phyloP scores from a whole-genome alignment of 768 basidiomycete species.

The Leccinum fibrillosum region DNA sequence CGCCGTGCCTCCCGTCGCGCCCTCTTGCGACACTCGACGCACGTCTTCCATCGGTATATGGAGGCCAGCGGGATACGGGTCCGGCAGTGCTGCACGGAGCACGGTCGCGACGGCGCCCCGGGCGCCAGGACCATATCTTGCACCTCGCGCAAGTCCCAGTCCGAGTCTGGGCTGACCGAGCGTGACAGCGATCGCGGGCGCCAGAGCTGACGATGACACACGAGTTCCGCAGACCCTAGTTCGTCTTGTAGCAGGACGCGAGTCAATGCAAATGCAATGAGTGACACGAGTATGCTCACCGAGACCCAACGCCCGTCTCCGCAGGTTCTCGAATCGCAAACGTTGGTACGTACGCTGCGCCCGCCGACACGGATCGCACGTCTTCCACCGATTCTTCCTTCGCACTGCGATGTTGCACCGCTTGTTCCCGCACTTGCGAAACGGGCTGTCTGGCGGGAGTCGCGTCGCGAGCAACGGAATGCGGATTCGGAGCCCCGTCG shows the following conservation, averaged over 20 bases:
- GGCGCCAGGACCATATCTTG: too few relatives aligned
- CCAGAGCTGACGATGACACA: slow-evolving; percentile 1
- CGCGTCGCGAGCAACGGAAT: slow-evolving; percentile 21
- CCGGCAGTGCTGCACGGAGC: slow-evolving; percentile 33
- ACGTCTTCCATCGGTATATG: slow-evolving; percentile 42
- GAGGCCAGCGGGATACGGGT: slow-evolving; percentile 34
- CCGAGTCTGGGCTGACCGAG: slow-evolving; percentile 4
- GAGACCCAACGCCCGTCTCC: neutral
- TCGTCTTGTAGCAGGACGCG: slow-evolving; percentile 3
- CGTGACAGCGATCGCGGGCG: slow-evolving; percentile 6
- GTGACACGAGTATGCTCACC: slow-evolving; percentile 11
- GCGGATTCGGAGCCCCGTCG: slow-evolving; percentile 14
- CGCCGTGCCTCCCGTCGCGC: slow-evolving; percentile 9
- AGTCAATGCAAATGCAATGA: slow-evolving; percentile 13
- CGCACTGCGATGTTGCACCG: slow-evolving; percentile 35
- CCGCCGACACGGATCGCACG: slow-evolving; percentile 41
- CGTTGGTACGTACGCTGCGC: slow-evolving; percentile 36
- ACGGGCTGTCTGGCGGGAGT: slow-evolving; percentile 5
- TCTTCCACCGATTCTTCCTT: slow-evolving; percentile 38
- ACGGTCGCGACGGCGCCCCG: slow-evolving; percentile 33
- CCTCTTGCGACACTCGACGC: slow-evolving; percentile 34
- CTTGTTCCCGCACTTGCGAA: slow-evolving; percentile 32
- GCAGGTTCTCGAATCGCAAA: slow-evolving; percentile 23
- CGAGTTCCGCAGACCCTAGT: neutral
- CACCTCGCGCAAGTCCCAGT: too few relatives aligned